Evolutionary conservation across 495 filamentous ascomycete species (phyloP).

Genomic region (Lasiosphaeria hispida): DNA sequence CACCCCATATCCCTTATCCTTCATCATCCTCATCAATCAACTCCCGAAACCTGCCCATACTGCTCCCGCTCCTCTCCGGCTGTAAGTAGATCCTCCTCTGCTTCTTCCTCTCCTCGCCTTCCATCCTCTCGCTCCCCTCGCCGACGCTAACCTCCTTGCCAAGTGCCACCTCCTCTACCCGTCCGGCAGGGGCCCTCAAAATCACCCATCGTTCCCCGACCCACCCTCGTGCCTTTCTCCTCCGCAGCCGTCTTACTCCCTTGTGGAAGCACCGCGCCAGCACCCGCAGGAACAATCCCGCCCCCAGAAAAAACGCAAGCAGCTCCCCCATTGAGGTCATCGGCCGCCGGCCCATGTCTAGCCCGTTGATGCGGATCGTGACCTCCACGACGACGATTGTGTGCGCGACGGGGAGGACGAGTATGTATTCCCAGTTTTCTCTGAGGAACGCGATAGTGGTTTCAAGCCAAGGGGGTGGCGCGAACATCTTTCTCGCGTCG

Average conservation of each 20-base stretch:
- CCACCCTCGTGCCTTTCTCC: neutral
- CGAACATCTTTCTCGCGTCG: neutral
- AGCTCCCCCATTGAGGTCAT: slow-evolving; percentile 17
- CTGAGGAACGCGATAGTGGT: neutral
- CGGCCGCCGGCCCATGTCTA: slow-evolving; percentile 12
- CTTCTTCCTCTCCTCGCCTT: neutral
- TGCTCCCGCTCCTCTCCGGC: slow-evolving; percentile 16
- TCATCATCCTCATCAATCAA: slow-evolving; percentile 16
- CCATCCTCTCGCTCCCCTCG: neutral
- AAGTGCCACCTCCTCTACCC: neutral
- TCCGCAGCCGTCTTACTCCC: neutral
- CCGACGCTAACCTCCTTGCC: neutral
- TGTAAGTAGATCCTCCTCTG: slow-evolving; percentile 9
- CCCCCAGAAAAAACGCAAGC: slow-evolving; percentile 14
- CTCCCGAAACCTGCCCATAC: slow-evolving; percentile 20
- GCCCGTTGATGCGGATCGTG: slow-evolving; percentile 16
- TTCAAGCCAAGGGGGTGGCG: neutral
- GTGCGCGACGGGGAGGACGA: slow-evolving; percentile 6
- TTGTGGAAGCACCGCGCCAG: slow-evolving; percentile 3
- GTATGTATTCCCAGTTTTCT: neutral
- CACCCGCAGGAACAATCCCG: slow-evolving; percentile 7
- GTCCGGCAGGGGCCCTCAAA: neutral
- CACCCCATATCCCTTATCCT: neutral
- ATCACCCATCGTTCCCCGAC: slow-evolving; percentile 10
- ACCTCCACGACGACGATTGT: slow-evolving; percentile 17